Evolutionary conservation across 345 rosid genomes (phyloP), one percentile per base, ranked within the genome.

Genomic region (Isatis tinctoria): DNA sequence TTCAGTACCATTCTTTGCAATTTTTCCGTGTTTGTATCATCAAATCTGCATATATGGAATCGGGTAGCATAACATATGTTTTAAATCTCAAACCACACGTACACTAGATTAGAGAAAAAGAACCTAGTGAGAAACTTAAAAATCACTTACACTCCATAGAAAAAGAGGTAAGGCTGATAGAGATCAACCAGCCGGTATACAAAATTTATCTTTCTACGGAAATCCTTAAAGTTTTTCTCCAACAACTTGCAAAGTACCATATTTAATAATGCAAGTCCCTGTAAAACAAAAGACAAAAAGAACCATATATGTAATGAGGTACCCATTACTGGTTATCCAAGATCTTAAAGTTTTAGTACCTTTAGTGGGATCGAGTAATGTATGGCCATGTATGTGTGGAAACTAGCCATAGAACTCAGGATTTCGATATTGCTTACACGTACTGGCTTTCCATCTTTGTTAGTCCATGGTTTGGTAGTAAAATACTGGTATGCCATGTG

Each of bases 381-480:
- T 17, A 88, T 4, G 2, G 92, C 73, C 88, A 95, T 86, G 75
- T 88, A 88, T 79, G 81, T 76, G 30, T 74, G 89, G 85, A 95
- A 95, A 82, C 89, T 92, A 62, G 76, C 43, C 96, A 92, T 95
- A 78, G 78, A 83, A 35, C 24, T 26, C 14, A 92, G 30, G 0
- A 90, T 72, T 14, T 70, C 85, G 6, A 88, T 6, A n/a, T 65
- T 84, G 24, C 76, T 77, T 20, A 90, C 93, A 3, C 6, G 81
- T 6, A 95, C 85, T 0, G 84, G 81, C 65, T 87, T 90, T 2
- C 99, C 99, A 12, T 92, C 90, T 47, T 95, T 92, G 59, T 86
- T 81, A 40, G 82, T 80, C 97, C 96, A 92, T 6, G 99, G 97
- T 28, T 86, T 89, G 36, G 67, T 70, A 5, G 82, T 70, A 77